Evolutionary conservation across 2,329 filamentous ascomycete genomes (phyloP).

Genomic region (Ophiostoma australiae): DNA sequence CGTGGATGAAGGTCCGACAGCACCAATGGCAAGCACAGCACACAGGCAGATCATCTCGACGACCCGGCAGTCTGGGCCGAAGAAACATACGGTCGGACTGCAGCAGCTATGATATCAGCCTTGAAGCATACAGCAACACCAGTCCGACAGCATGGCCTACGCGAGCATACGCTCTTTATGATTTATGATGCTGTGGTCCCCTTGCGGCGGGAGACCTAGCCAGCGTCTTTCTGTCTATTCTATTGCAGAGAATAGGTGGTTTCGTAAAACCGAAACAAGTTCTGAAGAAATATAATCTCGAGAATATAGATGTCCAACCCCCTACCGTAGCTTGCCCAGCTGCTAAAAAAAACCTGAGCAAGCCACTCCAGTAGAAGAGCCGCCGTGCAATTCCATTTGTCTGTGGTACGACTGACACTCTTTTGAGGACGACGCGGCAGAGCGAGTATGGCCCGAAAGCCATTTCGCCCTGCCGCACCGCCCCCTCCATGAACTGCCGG

Average conservation of each 20-base stretch:
- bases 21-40: background rate
- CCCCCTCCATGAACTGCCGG: constrained; percentile 23
- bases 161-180: background rate
- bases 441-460: constrained; percentile 16
- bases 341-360: constrained; percentile 26
- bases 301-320: constrained; percentile 38
- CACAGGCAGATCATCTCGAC: no score
- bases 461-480: constrained; percentile 8
- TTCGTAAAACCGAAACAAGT: background rate
- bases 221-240: background rate
- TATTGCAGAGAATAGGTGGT: constrained; percentile 15
- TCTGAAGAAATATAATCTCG: constrained; percentile 3
- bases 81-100: background rate
- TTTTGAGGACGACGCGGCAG: constrained; percentile 41
- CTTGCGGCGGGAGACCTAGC: constrained; percentile 22
- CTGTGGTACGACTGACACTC: constrained; percentile 78
- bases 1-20: background rate
- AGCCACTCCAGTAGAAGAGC: constrained; percentile 43
- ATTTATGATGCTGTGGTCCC: constrained; percentile 23
- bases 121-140: background rate
- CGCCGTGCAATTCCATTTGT: constrained; percentile 73
- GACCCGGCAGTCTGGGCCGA: background rate
- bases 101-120: background rate
- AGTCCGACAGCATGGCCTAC: background rate
- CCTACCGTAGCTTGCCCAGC: constrained; percentile 33